Base-by-base conservation (phyloP, 2,329 filamentous ascomycete genomes). In the Fusarium sp. region DNA sequence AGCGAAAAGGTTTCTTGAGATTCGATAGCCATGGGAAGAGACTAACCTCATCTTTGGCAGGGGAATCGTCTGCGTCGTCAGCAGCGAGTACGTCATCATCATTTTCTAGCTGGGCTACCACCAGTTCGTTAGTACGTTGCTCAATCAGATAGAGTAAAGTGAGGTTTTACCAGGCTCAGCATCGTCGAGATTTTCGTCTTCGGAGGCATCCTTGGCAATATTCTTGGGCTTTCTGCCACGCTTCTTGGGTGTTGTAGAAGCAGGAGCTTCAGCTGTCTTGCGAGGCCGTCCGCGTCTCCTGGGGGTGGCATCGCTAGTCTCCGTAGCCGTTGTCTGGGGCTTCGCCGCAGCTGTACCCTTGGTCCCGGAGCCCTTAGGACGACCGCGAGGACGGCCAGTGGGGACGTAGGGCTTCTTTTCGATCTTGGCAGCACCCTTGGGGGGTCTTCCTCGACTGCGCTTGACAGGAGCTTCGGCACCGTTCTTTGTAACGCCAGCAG, bases 381-480 rank as follows among this genome's bases (percentile, higher is more conserved):
- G 78, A 25, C 80, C 80, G n/a, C 80, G 78, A 36, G 78, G 78
- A n/a, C 77, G 75, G 29, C 80, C 80, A 1, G 74, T 76, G 21
- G 79, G 75, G 4, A 69, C 72, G 32, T 77, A 75, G 46, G 71
- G 45, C 61, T 73, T 71, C 11, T 63, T 65, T 15, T 67, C 73
- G 6, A 29, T 9, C 27, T 29, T 29, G 27, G 27, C 11, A 25
- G 23, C 4, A 9, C 68, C 71, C 39, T 75, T 76, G 49, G 72
- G 76, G 31, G 79, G 79, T 36, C 79, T 78, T 42, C 79, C 80
- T 17, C 77, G 78, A 10, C 62, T 62, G 21, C 62, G 62, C 62
- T 65, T 65, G 35, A 44, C 62, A 15, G 77, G 76, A 4, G 77
- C 75, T 41, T 79, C 78, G 4, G 76, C 78, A 1, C 75, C 71